Base-by-base conservation (phyloP, 1,284 basidiomycete genomes). In the Pseudozyma flocculosa region DNA sequence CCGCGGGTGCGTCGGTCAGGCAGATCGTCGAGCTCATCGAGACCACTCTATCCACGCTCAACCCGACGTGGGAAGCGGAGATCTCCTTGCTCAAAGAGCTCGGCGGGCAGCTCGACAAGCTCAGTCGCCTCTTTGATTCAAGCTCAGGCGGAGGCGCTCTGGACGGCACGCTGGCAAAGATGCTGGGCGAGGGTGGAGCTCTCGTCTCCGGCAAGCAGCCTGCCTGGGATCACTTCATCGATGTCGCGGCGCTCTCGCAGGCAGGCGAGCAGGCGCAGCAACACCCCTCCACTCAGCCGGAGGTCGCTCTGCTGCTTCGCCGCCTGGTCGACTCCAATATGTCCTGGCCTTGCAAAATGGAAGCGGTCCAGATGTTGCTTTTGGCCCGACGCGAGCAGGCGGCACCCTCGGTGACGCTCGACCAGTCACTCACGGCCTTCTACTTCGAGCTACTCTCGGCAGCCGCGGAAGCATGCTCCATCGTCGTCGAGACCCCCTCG, bases 201-300 rank as follows among this genome's bases (percentile, higher is more conserved):
- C n/a, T n/a, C n/a, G n/a, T n/a, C n/a, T n/a, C n/a, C n/a, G n/a
- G n/a, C n/a, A n/a, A n/a, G n/a, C n/a, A n/a, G n/a, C n/a, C n/a
- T n/a, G n/a, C n/a, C n/a, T 65, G 57, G 57, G 62, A 65, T 18
- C 53, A 61, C 21, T 61, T 61, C 17, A 38, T 61, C 37, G 57
- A 61, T 30, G 48, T 50, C 8, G 30, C 48, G 2, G 43, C 54
- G 10, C 19, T 52, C 15, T 43, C 46, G 3, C 14, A 34, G 4
- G 5, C 15, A 7, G 17, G 3, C 36, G 9, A 14, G 18, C n/a
- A 34, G 4, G 21, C 32, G 48, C 26, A 41, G 45, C 2, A 17
- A 45, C n/a, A 52, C 39, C 32, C 51, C 60, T 14, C 13, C 53
- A 0, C 50, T 60, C 48, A 65, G 32, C 62, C 62, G 10, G 62